These are phyloP conservation scores for Gossypium schwendimanii DNA, from an alignment of 441 rosid genomes.

Conservation along the genomic window DNA sequence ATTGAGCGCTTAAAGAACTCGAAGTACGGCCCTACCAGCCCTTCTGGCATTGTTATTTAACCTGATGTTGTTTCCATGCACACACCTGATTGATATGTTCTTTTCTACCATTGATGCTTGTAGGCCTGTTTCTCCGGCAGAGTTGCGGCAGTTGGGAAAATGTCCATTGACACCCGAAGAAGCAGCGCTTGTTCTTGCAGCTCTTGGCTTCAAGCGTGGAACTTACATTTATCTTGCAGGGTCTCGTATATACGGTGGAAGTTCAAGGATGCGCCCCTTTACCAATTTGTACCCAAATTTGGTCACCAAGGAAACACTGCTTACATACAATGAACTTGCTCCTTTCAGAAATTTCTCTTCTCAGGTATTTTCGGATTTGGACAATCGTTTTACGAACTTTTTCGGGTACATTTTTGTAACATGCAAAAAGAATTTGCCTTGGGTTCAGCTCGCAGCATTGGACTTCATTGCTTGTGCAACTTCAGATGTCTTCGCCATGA, in stretches of 20 bases:
- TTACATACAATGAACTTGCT: slow-evolving; percentile 61
- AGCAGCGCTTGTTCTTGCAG: slow-evolving; percentile 78
- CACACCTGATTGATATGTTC: not conserved
- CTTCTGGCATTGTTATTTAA: not conserved
- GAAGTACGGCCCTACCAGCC: slow-evolving; percentile 30
- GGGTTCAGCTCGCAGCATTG: slow-evolving; percentile 76
- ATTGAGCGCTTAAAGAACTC: slow-evolving; percentile 50
- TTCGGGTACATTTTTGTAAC: not conserved
- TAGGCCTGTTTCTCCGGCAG: slow-evolving; percentile 48
- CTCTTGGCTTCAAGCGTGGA: slow-evolving; percentile 63
- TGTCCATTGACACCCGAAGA: slow-evolving; percentile 97
- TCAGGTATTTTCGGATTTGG: slow-evolving; percentile 38
- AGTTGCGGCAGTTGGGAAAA: slow-evolving; percentile 67
- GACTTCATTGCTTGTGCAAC: slow-evolving; percentile 87
- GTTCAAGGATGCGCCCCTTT: slow-evolving; percentile 63
- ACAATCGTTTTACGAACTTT: not conserved
- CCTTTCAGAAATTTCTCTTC: slow-evolving; percentile 88
- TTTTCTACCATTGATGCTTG: slow-evolving; percentile 9
- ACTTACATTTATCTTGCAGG: slow-evolving; percentile 84
- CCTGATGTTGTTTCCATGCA: not conserved
- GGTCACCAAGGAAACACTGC: slow-evolving; percentile 83
- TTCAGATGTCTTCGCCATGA: slow-evolving; percentile 90
- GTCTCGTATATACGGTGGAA: slow-evolving; percentile 67
- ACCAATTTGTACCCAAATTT: slow-evolving; percentile 73
- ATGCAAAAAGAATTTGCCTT: not conserved